These are phyloP conservation scores for Sextonia rubra DNA, from an alignment of 164 flowering plant genomes.

Conservation along the genomic window DNA sequence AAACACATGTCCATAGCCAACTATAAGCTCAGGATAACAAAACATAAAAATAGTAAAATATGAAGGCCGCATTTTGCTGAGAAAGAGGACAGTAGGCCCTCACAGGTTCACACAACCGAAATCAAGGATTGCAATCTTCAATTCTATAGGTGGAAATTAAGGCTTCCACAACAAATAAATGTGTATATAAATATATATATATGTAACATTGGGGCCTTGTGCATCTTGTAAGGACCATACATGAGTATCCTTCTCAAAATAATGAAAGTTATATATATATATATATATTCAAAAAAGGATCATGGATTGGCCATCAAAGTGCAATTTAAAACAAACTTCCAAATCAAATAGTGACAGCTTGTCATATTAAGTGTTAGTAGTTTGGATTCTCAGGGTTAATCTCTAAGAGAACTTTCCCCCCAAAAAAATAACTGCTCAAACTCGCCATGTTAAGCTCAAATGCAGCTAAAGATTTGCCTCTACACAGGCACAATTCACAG, in stretches of 20 bases:
- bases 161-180: neutral
- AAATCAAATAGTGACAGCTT: no score
- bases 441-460: neutral
- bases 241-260: no score
- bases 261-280: no score
- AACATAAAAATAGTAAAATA: neutral
- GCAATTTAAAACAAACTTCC: neutral
- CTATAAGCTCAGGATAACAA: neutral
- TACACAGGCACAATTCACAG: no score
- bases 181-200: no score
- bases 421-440: neutral
- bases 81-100: neutral
- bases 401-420: neutral
- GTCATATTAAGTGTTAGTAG: neutral
- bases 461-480: neutral
- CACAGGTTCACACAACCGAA: neutral
- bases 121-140: no score
- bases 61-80: neutral
- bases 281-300: neutral
- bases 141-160: neutral
- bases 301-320: neutral
- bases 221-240: no score
- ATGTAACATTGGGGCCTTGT: no score
- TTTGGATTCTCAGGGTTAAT: neutral
- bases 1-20: neutral